A percentile compares a stretch with the other conserved stretches of the same genome.
phyloP scores from a whole-genome alignment of 108 stramenopile genomes.

The Parietichytrium sp. region DNA sequence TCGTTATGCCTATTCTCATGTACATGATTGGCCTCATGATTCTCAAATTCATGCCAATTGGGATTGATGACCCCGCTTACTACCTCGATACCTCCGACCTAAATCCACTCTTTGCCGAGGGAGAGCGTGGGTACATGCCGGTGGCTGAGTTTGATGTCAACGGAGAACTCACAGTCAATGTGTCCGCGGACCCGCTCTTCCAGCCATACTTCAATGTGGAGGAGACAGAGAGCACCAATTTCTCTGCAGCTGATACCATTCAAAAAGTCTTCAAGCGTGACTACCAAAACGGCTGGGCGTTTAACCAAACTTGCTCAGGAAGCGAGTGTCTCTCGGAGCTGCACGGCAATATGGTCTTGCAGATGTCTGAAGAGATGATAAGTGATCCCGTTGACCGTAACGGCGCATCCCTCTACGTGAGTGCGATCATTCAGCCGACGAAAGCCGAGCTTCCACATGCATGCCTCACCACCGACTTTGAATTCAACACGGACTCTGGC shows the following conservation, averaged over 20 bases:
- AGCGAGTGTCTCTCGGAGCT: neutral
- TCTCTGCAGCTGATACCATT: neutral
- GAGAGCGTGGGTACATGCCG: neutral
- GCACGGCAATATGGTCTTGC: neutral
- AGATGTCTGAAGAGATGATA: conserved; percentile 1
- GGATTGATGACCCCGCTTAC: neutral
- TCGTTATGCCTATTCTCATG: conserved; percentile 45
- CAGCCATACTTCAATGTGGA: too few relatives aligned
- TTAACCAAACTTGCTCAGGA: neutral
- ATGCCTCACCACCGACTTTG: neutral
- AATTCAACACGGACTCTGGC: neutral
- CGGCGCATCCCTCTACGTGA: neutral
- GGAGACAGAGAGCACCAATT: neutral
- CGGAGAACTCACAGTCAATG: neutral
- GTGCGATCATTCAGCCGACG: conserved; percentile 26
- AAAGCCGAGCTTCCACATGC: neutral
- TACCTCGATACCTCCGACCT: conserved; percentile 4
- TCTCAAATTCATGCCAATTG: neutral
- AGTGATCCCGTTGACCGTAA: neutral
- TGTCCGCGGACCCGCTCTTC: neutral
- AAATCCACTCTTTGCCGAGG: conserved; percentile 15
- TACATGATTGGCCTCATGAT: conserved; percentile 29
- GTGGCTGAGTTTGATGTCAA: conserved; percentile 15
- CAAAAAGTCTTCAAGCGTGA: neutral
- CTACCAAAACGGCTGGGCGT: neutral